Evolutionary conservation across 345 rosid genomes (phyloP), one percentile per base, ranked within the genome.

Genomic region (Syzygium grande): DNA sequence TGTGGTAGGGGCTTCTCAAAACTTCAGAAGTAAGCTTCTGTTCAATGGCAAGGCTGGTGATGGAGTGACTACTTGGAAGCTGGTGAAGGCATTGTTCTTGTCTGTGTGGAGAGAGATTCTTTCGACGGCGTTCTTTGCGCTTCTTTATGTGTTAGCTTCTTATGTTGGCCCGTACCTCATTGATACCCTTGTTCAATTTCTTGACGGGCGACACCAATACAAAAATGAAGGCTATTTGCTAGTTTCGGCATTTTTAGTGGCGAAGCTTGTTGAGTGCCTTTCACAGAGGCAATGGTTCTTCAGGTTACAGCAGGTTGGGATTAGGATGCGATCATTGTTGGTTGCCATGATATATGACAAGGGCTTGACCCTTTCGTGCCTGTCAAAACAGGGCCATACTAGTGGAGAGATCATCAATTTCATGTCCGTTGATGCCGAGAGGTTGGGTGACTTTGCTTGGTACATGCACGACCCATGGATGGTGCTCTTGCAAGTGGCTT

Each of bases 331-430:
- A 53, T 91, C 94, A 2, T 92, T 91, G 38, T 49, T 94, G 49
- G 93, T 93, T 29, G 90, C 93, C 2, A 92, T 91, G 96, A 91
- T 95, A 86, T 95, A 95, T 73, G 93, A 93, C 56, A 95, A 95
- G 88, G 94, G 94, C 78, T 86, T 95, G 90, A 92, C 92, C 4
- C 95, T 95, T 87, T 93, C 96, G 4, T 89, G 92, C 78, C 92
- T 88, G 9, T 91, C 95, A 25, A 93, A 91, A 87, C 94, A 94
- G 88, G 92, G 94, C 23, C 92, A 90, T 54, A 94, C 93, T 25
- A 94, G 96, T 85, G 98, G 98, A 23, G 98, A 95, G 92, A 93
- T 95, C 65, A 93, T 95, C 85, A 95, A 95, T 88, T 89, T 93
- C 89, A 94, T 95, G 94, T 90, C 94, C 5, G 96, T 94, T 46